Evolutionary conservation across 495 filamentous ascomycete genomes (phyloP).

Genomic region (Tetracladium setigerum): DNA sequence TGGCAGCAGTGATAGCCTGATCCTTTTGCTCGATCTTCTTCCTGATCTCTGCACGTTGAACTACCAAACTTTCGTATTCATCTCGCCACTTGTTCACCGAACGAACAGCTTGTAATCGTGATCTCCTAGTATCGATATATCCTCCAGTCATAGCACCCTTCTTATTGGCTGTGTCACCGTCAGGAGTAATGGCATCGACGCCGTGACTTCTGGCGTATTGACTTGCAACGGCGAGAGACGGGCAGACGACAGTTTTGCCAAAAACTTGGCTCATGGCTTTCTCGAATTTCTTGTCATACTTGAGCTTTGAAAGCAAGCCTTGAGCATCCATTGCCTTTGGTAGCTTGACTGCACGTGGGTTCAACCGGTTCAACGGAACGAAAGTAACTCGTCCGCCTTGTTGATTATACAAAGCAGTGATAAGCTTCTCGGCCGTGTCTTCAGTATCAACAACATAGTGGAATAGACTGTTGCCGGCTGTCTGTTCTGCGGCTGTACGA

Average conservation of each 20-base stretch:
- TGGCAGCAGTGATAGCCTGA: constrained; percentile 76
- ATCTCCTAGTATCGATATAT: constrained; percentile 76
- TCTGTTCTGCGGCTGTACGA: constrained; percentile 84
- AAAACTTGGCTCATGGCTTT: constrained; percentile 90
- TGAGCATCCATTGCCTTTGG: constrained; percentile 82
- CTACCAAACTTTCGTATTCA: constrained; percentile 51
- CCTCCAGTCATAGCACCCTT: constrained; percentile 92
- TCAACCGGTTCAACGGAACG: constrained; percentile 81
- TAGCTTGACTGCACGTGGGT: constrained; percentile 58
- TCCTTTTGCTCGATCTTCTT: constrained; percentile 67
- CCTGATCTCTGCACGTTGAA: constrained; percentile 49
- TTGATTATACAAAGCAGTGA: constrained; percentile 71
- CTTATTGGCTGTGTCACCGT: constrained; percentile 90
- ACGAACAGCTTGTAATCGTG: constrained; percentile 75
- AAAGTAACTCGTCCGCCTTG: constrained; percentile 87
- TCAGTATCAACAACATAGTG: constrained; percentile 96
- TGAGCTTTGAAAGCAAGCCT: constrained; percentile 78
- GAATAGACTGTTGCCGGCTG: constrained; percentile 87
- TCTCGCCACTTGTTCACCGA: constrained; percentile 67
- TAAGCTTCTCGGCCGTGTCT: constrained; percentile 71
- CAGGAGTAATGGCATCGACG: constrained; percentile 86
- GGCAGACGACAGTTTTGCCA: constrained; percentile 91
- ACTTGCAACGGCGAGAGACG: constrained; percentile 73
- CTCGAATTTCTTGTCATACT: constrained; percentile 69
- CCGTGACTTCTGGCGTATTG: constrained; percentile 88